Evolutionary conservation across 2,329 filamentous ascomycete genomes (phyloP).

Genomic region (Arthrobotrys musiformis): DNA sequence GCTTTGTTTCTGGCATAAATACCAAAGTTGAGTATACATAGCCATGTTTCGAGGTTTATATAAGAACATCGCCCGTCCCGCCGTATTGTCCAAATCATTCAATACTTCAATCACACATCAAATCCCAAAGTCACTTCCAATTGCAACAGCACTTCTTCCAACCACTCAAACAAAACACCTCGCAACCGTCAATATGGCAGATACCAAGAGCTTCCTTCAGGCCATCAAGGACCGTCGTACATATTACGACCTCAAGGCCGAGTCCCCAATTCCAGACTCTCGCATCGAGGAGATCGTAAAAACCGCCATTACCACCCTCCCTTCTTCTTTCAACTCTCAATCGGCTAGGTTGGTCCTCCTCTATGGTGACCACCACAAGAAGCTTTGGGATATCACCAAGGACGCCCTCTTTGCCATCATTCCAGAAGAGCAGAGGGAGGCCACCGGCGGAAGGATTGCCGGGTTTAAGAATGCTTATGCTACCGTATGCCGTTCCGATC

Average conservation of each 20-base stretch:
- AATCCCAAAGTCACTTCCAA: background rate
- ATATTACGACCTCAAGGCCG: constrained; percentile 75
- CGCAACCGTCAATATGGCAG: constrained; percentile 37
- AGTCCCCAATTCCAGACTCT: constrained; percentile 69
- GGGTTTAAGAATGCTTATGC: constrained; percentile 79
- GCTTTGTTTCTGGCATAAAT: background rate
- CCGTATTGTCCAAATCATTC: background rate
- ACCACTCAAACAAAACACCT: constrained; percentile 1
- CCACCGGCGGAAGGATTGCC: constrained; percentile 66
- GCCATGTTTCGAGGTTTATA: constrained; percentile 1
- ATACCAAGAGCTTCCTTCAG: constrained; percentile 68
- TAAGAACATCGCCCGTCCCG: background rate
- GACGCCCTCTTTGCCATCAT: constrained; percentile 76
- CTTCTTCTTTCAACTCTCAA: constrained; percentile 86
- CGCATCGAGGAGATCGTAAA: constrained; percentile 74
- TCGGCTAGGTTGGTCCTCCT: constrained; percentile 81
- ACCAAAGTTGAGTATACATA: background rate
- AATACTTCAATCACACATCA: background rate
- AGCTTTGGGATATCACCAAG: constrained; percentile 81
- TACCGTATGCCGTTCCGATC: constrained; percentile 69
- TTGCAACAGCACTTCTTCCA: background rate
- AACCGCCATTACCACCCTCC: constrained; percentile 74
- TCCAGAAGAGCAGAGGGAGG: constrained; percentile 69
- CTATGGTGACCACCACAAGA: constrained; percentile 82
- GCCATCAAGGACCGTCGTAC: constrained; percentile 75